A percentile compares a stretch with the other conserved stretches of the same genome.
phyloP scores from a whole-genome alignment of 768 basidiomycete genomes.

The Inosperma sp. region DNA sequence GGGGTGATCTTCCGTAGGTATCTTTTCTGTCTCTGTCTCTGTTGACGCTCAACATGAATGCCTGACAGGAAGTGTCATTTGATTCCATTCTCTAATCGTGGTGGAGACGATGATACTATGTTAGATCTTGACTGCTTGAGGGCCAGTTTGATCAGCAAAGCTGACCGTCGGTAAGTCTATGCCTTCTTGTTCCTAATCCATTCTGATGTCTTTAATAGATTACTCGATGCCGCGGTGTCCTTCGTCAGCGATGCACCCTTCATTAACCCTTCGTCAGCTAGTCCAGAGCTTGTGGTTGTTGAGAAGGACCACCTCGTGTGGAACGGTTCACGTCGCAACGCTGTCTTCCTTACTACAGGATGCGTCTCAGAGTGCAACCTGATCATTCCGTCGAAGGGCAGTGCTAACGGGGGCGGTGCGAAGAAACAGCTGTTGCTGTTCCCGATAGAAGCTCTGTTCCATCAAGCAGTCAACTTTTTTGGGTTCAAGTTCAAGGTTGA shows the following conservation, averaged over 20 bases:
- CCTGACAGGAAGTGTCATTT: not conserved
- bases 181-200: not conserved
- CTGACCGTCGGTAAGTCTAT: not conserved
- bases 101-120: not conserved
- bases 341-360: not conserved
- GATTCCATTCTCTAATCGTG: not conserved
- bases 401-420: not conserved
- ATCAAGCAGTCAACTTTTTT: not conserved
- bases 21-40: too few relatives aligned
- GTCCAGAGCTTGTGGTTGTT: not conserved
- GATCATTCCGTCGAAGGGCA: not conserved
- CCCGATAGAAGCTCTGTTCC: not conserved
- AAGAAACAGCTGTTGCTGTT: not conserved
- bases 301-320: not conserved
- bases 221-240: not conserved
- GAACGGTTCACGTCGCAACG: not conserved
- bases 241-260: not conserved
- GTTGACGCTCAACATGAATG: too few relatives aligned
- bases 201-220: not conserved
- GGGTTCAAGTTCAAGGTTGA: too few relatives aligned
- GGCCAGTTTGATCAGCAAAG: not conserved
- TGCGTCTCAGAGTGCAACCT: not conserved
- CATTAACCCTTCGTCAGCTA: not conserved
- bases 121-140: not conserved
- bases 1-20: not conserved